These are phyloP conservation scores for Cladosporium phlei DNA, from an alignment of 2,329 filamentous ascomycete genomes.

Conservation along the genomic window DNA sequence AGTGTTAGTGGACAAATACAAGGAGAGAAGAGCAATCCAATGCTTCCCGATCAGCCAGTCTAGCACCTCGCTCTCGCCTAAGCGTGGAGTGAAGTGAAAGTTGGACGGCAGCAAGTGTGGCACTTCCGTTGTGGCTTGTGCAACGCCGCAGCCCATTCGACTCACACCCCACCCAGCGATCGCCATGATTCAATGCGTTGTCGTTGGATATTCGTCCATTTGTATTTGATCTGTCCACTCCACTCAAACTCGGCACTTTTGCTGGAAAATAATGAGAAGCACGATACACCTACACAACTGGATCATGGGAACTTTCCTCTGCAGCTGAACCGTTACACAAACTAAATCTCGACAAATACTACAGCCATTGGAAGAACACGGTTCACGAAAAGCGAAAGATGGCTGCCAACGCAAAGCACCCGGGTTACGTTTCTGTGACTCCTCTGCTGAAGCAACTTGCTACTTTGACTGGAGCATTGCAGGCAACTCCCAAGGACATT, in stretches of 20 bases:
- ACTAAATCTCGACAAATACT: neutral
- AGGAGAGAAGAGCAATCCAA: constrained; percentile 9
- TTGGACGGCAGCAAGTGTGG: constrained; percentile 3
- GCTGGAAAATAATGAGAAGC: constrained; percentile 1
- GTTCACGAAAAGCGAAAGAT: too few relatives aligned
- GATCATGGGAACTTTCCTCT: constrained; percentile 9
- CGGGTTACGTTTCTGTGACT: constrained; percentile 54
- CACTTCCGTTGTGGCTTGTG: constrained; percentile 8
- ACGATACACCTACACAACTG: neutral
- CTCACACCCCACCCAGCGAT: too few relatives aligned
- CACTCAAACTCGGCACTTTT: neutral
- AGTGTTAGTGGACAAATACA: neutral
- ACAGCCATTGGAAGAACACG: neutral
- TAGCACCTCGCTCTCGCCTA: neutral
- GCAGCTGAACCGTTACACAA: constrained; percentile 3
- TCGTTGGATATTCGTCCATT: too few relatives aligned
- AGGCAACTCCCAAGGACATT: constrained; percentile 72
- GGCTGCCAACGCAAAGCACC: constrained; percentile 20
- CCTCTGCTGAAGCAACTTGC: constrained; percentile 67
- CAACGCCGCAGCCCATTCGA: constrained; percentile 1
- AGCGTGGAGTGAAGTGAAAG: constrained; percentile 9
- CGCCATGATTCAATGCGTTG: constrained; percentile 9
- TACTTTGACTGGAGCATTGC: constrained; percentile 35
- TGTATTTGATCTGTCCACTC: too few relatives aligned
- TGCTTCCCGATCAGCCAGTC: constrained; percentile 4